phyloP scores from a whole-genome alignment of 352 stramenopile species.

The Phytophthora brassicae region DNA sequence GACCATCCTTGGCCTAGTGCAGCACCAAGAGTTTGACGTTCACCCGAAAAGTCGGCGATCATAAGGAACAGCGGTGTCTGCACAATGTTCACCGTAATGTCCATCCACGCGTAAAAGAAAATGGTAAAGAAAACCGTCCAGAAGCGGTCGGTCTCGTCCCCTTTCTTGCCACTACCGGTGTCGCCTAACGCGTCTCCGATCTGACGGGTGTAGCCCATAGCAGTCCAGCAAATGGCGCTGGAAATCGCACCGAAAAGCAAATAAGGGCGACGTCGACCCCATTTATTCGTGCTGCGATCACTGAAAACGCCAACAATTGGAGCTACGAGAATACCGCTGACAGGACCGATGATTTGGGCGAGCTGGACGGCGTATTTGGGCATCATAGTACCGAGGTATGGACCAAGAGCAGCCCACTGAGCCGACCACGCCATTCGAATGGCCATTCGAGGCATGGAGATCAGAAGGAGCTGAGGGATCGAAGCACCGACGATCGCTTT shows the following conservation, averaged over 20 bases:
- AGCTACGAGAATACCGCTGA: constrained; percentile 26
- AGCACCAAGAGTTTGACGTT: constrained; percentile 26
- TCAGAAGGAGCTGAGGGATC: constrained; percentile 27
- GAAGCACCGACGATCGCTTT: constrained; percentile 17
- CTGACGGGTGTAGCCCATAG: constrained; percentile 57
- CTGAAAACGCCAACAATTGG: constrained; percentile 26
- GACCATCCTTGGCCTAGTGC: constrained; percentile 25
- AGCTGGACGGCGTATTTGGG: constrained; percentile 32
- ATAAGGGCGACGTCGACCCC: constrained; percentile 30
- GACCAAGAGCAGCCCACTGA: constrained; percentile 29
- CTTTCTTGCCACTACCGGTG: constrained; percentile 22
- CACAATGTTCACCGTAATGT: constrained; percentile 33
- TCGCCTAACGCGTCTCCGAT: constrained; percentile 38
- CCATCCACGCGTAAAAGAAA: constrained; percentile 33
- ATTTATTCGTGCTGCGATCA: constrained; percentile 27
- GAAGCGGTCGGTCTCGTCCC: constrained; percentile 21
- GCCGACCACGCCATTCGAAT: constrained; percentile 27
- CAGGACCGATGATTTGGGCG: constrained; percentile 26
- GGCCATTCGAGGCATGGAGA: constrained; percentile 34
- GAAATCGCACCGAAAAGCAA: constrained; percentile 25
- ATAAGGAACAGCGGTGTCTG: constrained; percentile 25
- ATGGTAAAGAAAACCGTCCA: constrained; percentile 32
- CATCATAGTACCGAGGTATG: constrained; percentile 30
- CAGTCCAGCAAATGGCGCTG: constrained; percentile 42
- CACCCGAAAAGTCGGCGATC: constrained; percentile 27